A percentile compares a stretch with the other conserved stretches of the same genome.
Evolutionary conservation across 139 green algal species (phyloP).

Genomic region (Gonium pectorale): DNA sequence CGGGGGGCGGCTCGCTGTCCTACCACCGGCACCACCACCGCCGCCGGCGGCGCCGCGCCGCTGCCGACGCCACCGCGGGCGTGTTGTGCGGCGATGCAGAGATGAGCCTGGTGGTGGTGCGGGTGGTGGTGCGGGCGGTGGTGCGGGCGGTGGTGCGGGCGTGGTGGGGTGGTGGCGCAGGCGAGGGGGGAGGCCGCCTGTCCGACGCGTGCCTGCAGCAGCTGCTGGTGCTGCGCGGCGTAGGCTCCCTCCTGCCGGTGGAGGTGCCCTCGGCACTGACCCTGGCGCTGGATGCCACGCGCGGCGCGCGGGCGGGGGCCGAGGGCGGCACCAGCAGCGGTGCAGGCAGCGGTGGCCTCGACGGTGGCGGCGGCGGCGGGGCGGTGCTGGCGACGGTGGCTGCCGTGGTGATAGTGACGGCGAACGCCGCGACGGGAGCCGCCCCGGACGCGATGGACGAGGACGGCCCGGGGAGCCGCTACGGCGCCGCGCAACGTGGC

Average conservation of each 20-base stretch:
- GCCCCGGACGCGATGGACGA: not conserved
- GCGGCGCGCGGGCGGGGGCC: too few relatives aligned
- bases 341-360: not conserved
- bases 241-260: not conserved
- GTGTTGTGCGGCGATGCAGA: not conserved
- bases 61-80: not conserved
- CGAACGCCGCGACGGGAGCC: not conserved
- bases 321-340: not conserved
- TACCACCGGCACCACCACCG: not conserved
- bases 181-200: too few relatives aligned
- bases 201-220: not conserved
- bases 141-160: not conserved
- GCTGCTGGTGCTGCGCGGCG: not conserved
- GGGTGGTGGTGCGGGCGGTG: not conserved
- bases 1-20: too few relatives aligned
- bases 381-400: not conserved
- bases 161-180: too few relatives aligned
- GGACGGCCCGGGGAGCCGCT: not conserved
- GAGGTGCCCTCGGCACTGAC: slow-evolving; percentile 8
- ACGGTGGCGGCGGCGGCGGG: not conserved
- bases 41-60: not conserved
- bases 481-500: not conserved
- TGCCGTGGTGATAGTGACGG: not conserved
- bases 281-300: too few relatives aligned
- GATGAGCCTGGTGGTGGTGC: not conserved